These are phyloP conservation scores for Citropsis articulata DNA, from an alignment of 345 rosid species.

Conservation along the genomic window DNA sequence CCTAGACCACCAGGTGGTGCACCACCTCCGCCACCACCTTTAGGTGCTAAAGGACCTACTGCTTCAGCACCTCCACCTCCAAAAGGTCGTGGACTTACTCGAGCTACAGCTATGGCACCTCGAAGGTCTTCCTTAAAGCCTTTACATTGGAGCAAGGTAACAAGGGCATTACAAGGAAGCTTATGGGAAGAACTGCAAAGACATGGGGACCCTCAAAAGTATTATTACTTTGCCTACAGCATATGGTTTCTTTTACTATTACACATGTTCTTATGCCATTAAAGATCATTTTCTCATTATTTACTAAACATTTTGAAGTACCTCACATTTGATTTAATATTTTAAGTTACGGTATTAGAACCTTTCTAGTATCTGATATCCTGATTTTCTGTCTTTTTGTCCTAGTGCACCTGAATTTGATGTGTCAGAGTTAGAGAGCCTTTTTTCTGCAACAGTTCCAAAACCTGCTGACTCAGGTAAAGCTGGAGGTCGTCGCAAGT, in stretches of 20 bases:
- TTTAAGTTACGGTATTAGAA: slow-evolving; percentile 3
- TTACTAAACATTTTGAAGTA: background rate
- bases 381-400: slow-evolving; percentile 5
- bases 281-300: background rate
- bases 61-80: slow-evolving; percentile 76
- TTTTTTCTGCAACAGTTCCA: slow-evolving; percentile 80
- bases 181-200: slow-evolving; percentile 98
- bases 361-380: slow-evolving; percentile 16
- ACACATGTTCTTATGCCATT: background rate
- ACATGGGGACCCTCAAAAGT: slow-evolving; percentile 86
- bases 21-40: slow-evolving; percentile 79
- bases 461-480: slow-evolving; percentile 65
- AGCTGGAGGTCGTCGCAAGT: slow-evolving; percentile 59
- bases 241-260: slow-evolving; percentile 2
- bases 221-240: slow-evolving; percentile 27
- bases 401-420: slow-evolving; percentile 84
- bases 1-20: slow-evolving; percentile 66
- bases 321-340: background rate
- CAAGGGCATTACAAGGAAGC: slow-evolving; percentile 97
- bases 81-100: slow-evolving; percentile 75
- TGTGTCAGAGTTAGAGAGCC: slow-evolving; percentile 87
- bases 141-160: slow-evolving; percentile 95
- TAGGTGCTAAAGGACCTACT: slow-evolving; percentile 51
- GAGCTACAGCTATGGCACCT: slow-evolving; percentile 43
- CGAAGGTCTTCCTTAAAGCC: slow-evolving; percentile 91